These are phyloP conservation scores for Starmerella sirachaensis DNA, from an alignment of 805 yeast genomes.

Conservation along the genomic window DNA sequence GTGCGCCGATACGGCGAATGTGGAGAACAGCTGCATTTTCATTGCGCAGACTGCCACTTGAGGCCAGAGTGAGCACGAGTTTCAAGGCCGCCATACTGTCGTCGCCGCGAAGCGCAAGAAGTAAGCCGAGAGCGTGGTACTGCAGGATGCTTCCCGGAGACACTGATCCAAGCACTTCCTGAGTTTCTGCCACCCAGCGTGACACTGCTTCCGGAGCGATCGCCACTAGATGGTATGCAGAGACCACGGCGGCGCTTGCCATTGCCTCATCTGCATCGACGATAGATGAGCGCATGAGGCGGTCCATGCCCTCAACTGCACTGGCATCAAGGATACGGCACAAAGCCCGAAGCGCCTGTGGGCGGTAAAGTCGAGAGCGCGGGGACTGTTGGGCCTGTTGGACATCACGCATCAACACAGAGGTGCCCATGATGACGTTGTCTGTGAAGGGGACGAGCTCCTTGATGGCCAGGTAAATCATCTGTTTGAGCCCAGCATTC, in stretches of 20 bases:
- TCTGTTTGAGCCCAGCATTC: constrained; percentile 74
- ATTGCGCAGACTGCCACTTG: constrained; percentile 50
- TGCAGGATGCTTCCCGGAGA: constrained; percentile 54
- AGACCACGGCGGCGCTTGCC: constrained; percentile 86
- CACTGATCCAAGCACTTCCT: constrained; percentile 67
- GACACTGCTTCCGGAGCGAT: constrained; percentile 84
- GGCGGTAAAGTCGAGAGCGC: constrained; percentile 51
- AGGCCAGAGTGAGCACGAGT: constrained; percentile 63
- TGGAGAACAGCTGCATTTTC: constrained; percentile 78
- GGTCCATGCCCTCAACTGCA: constrained; percentile 86
- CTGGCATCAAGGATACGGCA: constrained; percentile 72
- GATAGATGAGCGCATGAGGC: constrained; percentile 81
- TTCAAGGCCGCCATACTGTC: constrained; percentile 91
- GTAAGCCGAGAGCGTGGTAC: constrained; percentile 87
- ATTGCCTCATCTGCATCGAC: constrained; percentile 82
- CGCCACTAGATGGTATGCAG: constrained; percentile 81
- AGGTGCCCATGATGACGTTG: constrained; percentile 93
- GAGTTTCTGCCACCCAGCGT: constrained; percentile 88
- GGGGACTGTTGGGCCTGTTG: constrained; percentile 47
- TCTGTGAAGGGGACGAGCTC: constrained; percentile 75
- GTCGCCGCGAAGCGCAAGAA: constrained; percentile 76
- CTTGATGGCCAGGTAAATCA: constrained; percentile 87
- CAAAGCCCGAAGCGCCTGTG: constrained; percentile 88
- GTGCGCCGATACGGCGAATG: constrained; percentile 57
- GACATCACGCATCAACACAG: constrained; percentile 95